Conservation (phyloP, 192 early-diverging fungal species). For the Coemansia sp. region DNA sequence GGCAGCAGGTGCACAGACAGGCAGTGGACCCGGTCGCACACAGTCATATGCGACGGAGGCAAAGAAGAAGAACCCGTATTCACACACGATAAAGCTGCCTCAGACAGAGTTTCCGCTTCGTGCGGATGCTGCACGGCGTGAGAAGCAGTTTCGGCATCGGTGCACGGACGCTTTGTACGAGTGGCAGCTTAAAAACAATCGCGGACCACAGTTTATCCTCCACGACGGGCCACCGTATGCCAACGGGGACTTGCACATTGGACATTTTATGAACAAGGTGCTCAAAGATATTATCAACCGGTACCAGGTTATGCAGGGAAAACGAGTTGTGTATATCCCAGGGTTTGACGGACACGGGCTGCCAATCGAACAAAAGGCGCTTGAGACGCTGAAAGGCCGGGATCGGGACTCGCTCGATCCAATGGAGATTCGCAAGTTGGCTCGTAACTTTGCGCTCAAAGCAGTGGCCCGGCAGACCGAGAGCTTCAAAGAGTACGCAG, state of each 20-base stretch:
- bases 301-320: slow-evolving; percentile 67
- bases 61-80: slow-evolving; percentile 27
- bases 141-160: slow-evolving; percentile 59
- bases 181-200: slow-evolving; percentile 72
- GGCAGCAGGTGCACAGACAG: not conserved
- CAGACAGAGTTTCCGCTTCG: slow-evolving; percentile 68
- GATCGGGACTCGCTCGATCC: slow-evolving; percentile 36
- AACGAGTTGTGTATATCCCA: slow-evolving; percentile 69
- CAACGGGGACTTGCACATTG: slow-evolving; percentile 70
- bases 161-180: slow-evolving; percentile 64
- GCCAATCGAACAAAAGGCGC: slow-evolving; percentile 77
- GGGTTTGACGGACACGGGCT: slow-evolving; percentile 82
- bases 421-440: slow-evolving; percentile 43
- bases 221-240: slow-evolving; percentile 85
- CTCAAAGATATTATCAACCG: slow-evolving; percentile 78
- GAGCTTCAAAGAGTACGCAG: slow-evolving; percentile 61
- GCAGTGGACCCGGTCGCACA: not conserved
- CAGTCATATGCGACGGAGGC: not conserved
- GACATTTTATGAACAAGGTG: slow-evolving; percentile 79
- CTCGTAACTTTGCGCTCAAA: slow-evolving; percentile 59
- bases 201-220: slow-evolving; percentile 67
- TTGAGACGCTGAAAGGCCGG: slow-evolving; percentile 54
- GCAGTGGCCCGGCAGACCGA: slow-evolving; percentile 60
- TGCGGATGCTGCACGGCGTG: slow-evolving; percentile 59
- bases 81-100: slow-evolving; percentile 65